Evolutionary conservation across 805 yeast genomes (phyloP).

Genomic region (Hanseniaspora meyeri): DNA sequence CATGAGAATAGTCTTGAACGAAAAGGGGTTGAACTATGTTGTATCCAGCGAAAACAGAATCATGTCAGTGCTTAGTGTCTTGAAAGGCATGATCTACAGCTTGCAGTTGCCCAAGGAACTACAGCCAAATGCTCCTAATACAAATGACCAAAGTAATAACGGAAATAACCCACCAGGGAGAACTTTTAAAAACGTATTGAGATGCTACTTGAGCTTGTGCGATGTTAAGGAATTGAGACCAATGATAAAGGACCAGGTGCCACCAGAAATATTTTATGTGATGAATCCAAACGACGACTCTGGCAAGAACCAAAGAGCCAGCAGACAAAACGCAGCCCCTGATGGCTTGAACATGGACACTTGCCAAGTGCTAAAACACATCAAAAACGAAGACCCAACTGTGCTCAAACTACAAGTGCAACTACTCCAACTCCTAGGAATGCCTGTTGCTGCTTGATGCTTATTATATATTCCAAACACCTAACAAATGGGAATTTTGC

Average conservation of each 20-base stretch:
- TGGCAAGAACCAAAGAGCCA: neutral
- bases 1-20: slow-evolving; percentile 84
- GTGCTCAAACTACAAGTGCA: slow-evolving; percentile 82
- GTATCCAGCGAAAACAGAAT: slow-evolving; percentile 93
- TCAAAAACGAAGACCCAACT: slow-evolving; percentile 73
- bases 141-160: neutral
- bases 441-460: neutral
- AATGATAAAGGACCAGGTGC: slow-evolving; percentile 69
- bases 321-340: neutral
- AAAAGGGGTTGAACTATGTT: slow-evolving; percentile 77
- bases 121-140: neutral
- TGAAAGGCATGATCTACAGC: slow-evolving; percentile 73
- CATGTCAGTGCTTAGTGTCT: slow-evolving; percentile 82
- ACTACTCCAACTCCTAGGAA: slow-evolving; percentile 43
- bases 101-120: slow-evolving; percentile 37
- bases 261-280: slow-evolving; percentile 72
- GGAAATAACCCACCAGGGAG: neutral
- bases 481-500: neutral
- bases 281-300: slow-evolving; percentile 19
- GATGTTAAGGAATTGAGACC: slow-evolving; percentile 86
- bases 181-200: slow-evolving; percentile 36
- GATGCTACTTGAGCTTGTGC: slow-evolving; percentile 81
- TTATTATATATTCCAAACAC: neutral
- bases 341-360: neutral
- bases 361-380: slow-evolving; percentile 47